Evolutionary conservation across 345 rosid genomes (phyloP).

Genomic region (Gossypium longicalyx): DNA sequence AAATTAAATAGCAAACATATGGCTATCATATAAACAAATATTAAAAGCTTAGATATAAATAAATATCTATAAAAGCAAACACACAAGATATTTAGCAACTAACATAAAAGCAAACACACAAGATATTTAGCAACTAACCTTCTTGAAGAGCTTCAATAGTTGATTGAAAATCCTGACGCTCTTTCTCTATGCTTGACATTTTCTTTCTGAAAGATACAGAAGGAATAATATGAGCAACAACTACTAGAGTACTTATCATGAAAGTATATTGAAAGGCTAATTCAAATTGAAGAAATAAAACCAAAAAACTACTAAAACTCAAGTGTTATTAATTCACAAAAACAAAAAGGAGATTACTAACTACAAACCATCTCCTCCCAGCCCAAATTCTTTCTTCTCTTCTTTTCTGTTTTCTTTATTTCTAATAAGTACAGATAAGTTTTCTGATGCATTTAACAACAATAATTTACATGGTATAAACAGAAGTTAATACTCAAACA

Average conservation of each 20-base stretch:
- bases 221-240: constrained; percentile 8
- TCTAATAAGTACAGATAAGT: not conserved
- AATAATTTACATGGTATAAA: not conserved
- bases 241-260: not conserved
- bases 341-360: not conserved
- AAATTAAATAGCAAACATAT: constrained; percentile 12
- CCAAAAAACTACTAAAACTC: not conserved
- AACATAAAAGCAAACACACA: constrained; percentile 27
- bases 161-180: constrained; percentile 77
- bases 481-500: constrained; percentile 10
- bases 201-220: constrained; percentile 60
- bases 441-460: not conserved
- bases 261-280: not conserved
- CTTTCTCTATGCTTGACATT: constrained; percentile 72
- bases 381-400: not conserved
- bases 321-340: not conserved
- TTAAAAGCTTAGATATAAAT: not conserved
- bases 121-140: constrained; percentile 40
- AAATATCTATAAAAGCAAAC: not conserved
- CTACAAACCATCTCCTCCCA: not conserved
- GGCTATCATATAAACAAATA: constrained; percentile 12
- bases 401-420: not conserved
- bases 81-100: constrained; percentile 3
- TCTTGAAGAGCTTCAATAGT: constrained; percentile 89
- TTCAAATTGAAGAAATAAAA: not conserved